These are phyloP conservation scores for Solanum okadae DNA, from an alignment of 257 asterid species.

Conservation along the genomic window DNA sequence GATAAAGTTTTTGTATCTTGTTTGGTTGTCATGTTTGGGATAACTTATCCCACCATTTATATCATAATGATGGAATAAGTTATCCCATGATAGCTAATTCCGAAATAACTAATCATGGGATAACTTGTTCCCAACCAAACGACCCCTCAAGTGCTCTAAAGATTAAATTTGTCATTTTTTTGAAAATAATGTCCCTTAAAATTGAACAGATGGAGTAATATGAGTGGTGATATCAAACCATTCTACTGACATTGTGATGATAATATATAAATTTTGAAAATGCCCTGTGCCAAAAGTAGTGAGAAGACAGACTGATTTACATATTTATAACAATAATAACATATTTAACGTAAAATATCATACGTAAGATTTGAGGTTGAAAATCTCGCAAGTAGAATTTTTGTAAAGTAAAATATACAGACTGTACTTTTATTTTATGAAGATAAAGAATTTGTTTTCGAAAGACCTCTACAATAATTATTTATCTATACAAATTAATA, in stretches of 20 bases:
- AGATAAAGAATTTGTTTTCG: rapidly evolving
- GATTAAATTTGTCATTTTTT: neutral
- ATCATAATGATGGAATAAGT: too few relatives aligned
- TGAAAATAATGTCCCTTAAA: neutral
- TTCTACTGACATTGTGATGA: neutral
- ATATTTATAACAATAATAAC: neutral
- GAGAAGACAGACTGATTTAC: neutral
- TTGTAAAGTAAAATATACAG: too few relatives aligned
- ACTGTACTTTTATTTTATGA: rapidly evolving
- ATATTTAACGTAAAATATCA: neutral
- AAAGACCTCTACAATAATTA: too few relatives aligned
- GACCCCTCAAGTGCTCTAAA: too few relatives aligned
- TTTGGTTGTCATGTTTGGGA: too few relatives aligned
- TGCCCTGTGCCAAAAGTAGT: neutral
- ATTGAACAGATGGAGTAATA: neutral
- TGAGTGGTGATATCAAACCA: neutral
- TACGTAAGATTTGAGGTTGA: too few relatives aligned
- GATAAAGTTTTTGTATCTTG: too few relatives aligned
- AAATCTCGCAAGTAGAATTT: too few relatives aligned
- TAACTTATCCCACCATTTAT: too few relatives aligned
- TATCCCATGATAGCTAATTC: too few relatives aligned
- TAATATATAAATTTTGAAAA: neutral
- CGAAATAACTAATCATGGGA: too few relatives aligned
- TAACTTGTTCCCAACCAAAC: too few relatives aligned
- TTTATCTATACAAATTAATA: neutral